Conservation (phyloP, 257 asterid species). For the Oldenlandia corymbosa region DNA sequence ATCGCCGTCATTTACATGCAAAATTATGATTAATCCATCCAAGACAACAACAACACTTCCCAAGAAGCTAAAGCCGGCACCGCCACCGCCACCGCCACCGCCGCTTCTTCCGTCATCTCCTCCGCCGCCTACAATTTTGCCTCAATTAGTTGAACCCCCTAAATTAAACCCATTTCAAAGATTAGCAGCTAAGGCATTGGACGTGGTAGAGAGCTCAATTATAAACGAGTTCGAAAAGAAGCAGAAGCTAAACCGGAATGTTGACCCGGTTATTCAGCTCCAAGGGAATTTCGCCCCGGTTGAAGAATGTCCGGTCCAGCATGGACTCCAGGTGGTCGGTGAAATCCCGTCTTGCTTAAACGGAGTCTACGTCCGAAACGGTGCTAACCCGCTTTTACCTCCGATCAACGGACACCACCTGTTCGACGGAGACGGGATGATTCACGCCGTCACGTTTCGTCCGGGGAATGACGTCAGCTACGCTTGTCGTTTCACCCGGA, state of each 20-base stretch:
- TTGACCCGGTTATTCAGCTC: constrained; percentile 53
- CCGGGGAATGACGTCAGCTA: constrained; percentile 37
- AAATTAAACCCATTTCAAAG: constrained; percentile 40
- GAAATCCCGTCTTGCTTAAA: constrained; percentile 31
- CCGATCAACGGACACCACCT: constrained; percentile 56
- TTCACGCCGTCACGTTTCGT: constrained; percentile 43
- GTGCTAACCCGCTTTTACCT: constrained; percentile 45
- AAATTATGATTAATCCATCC: constrained; percentile 22
- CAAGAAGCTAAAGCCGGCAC: background rate
- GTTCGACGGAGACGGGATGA: constrained; percentile 70
- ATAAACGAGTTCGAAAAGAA: constrained; percentile 27
- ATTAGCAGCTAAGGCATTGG: constrained; percentile 38
- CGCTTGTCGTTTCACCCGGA: constrained; percentile 48
- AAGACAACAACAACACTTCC: constrained; percentile 19
- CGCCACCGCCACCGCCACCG: background rate
- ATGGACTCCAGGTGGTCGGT: constrained; percentile 43
- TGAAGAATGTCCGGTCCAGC: constrained; percentile 49
- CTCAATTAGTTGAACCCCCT: background rate
- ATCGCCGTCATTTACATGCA: constrained; percentile 24
- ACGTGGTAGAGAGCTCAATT: constrained; percentile 33
- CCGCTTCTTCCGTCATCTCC: background rate
- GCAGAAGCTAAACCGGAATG: constrained; percentile 34
- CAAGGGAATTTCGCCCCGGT: constrained; percentile 62
- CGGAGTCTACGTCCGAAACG: constrained; percentile 57
- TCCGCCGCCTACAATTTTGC: constrained; percentile 7